phyloP scores from a whole-genome alignment of 768 basidiomycete species.

The Pleurotus sapidus region DNA sequence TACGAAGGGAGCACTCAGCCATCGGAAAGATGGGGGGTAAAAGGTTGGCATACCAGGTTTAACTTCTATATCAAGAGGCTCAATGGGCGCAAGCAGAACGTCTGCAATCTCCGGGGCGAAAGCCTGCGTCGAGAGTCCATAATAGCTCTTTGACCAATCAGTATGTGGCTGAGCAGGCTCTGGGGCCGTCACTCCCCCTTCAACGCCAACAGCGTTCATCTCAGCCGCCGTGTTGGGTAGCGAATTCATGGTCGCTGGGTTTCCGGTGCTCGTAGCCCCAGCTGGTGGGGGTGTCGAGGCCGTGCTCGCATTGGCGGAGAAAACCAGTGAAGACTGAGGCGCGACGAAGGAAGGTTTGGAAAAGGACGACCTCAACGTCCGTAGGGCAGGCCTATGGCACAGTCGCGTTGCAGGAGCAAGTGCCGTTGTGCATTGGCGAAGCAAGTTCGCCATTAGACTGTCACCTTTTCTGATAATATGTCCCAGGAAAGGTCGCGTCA shows the following conservation, averaged over 20 bases:
- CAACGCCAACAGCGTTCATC: constrained; percentile 3
- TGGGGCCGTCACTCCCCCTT: constrained; percentile 8
- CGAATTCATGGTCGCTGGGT: constrained; percentile 3
- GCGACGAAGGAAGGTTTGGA: not conserved
- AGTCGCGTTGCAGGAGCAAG: not conserved
- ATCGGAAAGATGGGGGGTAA: not conserved
- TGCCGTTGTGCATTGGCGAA: not conserved
- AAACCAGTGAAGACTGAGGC: not conserved
- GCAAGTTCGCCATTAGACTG: not conserved
- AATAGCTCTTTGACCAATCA: constrained; percentile 90
- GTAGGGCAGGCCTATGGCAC: not conserved
- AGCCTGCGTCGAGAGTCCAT: constrained; percentile 73
- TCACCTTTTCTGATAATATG: no score
- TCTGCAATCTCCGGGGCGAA: constrained; percentile 77
- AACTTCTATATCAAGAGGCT: constrained; percentile 82
- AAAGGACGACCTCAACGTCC: not conserved
- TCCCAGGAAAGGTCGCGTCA: not conserved
- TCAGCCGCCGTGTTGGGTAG: constrained; percentile 1
- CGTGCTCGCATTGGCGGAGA: constrained; percentile 8
- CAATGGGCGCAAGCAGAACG: constrained; percentile 69
- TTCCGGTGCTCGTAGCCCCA: constrained; percentile 11
- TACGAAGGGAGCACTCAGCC: constrained; percentile 22
- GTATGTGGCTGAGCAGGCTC: constrained; percentile 30
- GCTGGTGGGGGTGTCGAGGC: not conserved
- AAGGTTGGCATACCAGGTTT: constrained; percentile 72